These are phyloP conservation scores for Penicillium sp. DNA, from an alignment of 2,329 filamentous ascomycete genomes.

Conservation along the genomic window DNA sequence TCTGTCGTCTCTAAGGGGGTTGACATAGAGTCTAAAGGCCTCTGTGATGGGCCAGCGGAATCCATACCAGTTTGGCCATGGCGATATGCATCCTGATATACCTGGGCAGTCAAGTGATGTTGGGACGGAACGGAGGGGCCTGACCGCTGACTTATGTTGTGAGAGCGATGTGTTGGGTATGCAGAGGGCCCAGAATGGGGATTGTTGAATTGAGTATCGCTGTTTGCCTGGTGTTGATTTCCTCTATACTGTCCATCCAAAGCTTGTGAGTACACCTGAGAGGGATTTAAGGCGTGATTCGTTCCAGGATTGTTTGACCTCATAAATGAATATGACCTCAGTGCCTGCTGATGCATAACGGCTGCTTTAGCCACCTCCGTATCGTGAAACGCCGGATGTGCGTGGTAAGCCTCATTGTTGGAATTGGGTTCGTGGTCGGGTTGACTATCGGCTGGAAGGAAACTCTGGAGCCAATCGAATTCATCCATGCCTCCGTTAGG, in stretches of 20 bases:
- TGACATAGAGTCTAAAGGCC: neutral
- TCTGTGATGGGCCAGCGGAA: neutral
- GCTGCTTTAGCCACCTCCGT: conserved; percentile 3
- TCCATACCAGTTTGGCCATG: neutral
- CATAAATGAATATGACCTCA: neutral
- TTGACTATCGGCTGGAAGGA: neutral
- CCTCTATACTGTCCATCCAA: neutral
- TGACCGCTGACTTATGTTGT: neutral
- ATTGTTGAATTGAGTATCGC: neutral
- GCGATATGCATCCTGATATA: neutral
- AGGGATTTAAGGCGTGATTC: neutral
- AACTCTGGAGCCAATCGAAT: neutral
- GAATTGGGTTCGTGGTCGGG: neutral
- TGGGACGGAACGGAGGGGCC: neutral
- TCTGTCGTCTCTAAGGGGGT: neutral
- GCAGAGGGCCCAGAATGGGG: no score
- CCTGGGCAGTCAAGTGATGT: neutral
- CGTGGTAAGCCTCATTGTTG: neutral
- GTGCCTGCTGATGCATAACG: neutral
- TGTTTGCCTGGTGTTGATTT: neutral
- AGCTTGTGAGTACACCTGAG: neutral
- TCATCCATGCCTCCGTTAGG: neutral
- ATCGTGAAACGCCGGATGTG: conserved; percentile 13
- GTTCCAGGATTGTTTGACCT: neutral
- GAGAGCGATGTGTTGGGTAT: neutral